Conservation (phyloP, 208 protist species). For the Phytomonas francai region DNA sequence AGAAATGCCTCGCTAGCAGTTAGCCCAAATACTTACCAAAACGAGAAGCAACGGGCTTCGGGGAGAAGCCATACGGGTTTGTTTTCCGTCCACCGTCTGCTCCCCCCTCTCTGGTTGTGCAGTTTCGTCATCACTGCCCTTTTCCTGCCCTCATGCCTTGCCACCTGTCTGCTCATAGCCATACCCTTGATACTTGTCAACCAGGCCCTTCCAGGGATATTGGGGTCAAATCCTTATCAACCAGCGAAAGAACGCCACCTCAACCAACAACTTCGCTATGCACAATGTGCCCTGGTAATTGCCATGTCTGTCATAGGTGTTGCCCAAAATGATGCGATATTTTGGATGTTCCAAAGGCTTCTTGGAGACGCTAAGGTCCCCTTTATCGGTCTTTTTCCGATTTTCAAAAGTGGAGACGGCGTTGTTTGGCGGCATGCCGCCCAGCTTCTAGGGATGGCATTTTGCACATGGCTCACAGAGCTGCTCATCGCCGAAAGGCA, state of each 20-base stretch:
- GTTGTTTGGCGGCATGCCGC: not conserved
- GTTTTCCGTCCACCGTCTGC: not conserved
- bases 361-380: not conserved
- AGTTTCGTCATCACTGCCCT: not conserved
- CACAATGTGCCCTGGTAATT: not conserved
- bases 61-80: not conserved
- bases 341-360: not conserved
- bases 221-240: not conserved
- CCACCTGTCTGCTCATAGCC: not conserved
- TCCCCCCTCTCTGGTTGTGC: not conserved
- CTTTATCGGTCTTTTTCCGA: not conserved
- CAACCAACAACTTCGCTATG: not conserved
- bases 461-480: not conserved
- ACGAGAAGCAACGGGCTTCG: not conserved
- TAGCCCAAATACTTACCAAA: not conserved
- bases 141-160: not conserved
- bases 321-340: not conserved
- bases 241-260: not conserved
- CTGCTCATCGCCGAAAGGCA: not conserved
- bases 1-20: not conserved
- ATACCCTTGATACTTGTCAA: not conserved
- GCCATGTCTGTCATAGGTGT: not conserved
- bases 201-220: not conserved
- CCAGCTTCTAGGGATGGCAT: not conserved
- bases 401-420: not conserved